Base-by-base conservation (phyloP, 352 stramenopile species). In the Nothophytophthora sp. region DNA sequence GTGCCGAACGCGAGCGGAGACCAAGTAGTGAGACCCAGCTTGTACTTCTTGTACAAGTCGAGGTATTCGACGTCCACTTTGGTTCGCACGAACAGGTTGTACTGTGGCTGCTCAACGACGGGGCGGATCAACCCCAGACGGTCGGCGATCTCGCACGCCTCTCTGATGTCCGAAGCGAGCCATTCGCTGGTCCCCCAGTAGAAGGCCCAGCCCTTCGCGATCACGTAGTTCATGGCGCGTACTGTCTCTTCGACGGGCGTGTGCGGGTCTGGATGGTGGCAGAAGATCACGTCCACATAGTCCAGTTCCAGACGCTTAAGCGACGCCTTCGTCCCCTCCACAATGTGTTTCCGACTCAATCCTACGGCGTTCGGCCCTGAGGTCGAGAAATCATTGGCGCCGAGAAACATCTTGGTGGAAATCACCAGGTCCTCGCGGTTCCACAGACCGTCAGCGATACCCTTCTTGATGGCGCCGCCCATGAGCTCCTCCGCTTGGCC, bases 221-320 rank as follows among this genome's bases (percentile, higher is more conserved):
- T n/a, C n/a, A n/a, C n/a, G n/a, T n/a, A n/a, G n/a, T n/a, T n/a
- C n/a, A n/a, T n/a, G n/a, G n/a, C n/a, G n/a, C n/a, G n/a, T n/a
- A n/a, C n/a, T n/a, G n/a, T n/a, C n/a, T n/a, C n/a, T n/a, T n/a
- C n/a, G n/a, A n/a, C n/a, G n/a, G n/a, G n/a, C n/a, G n/a, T n/a
- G n/a, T n/a, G n/a, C n/a, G n/a, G n/a, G n/a, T n/a, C n/a, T 15
- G 67, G 54, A 24, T 71, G 67, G 45, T 85, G 74, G 45, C 66
- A 72, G 44, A 79, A 85, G 43, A 81, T 63, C 5, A 85, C 28
- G 35, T 85, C 74, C 2, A 85, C 68, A 28, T 76, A 78, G 20
- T 73, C 61, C 27, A 64, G 44, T 8, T 55, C 60, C 12, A 83
- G 34, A 16, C 66, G 63, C 48, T 74, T 72, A n/a, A n/a, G n/a